Evolutionary conservation across 2,329 filamentous ascomycete genomes (phyloP), one percentile per base, ranked within the genome.

Genomic region (Alternaria sp.): DNA sequence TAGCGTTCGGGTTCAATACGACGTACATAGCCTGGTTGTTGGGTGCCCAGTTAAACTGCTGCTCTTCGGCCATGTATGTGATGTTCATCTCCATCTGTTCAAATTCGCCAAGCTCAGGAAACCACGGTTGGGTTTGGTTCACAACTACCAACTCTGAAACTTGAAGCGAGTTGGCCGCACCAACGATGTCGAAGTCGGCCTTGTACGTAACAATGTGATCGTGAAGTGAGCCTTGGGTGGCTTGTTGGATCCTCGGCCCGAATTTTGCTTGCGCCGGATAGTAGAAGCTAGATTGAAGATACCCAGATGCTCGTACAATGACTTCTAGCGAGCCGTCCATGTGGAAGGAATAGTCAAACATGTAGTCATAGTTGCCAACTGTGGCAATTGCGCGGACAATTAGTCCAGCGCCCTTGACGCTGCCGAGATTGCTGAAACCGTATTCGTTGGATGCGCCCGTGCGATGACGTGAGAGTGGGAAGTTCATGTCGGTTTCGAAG

Each of bases 1-100:
- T 77, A 5, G 75, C 71, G 49, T 85, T 83, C 33, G 78, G 81
- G 66, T 88, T 89, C 43, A 88, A 75, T n/a, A 88, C 79, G 0
- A 82, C 71, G 62, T 85, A 84, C 70, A 82, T 82, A 18, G 33
- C 56, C 28, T 43, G 33, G 33, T 88, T 88, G 55, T 77, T 68
- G 3, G 72, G 49, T 6, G 78, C 79, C 83, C 85, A 89, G 64
- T 84, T 82, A 49, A 87, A 79, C 21, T 83, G 80, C 28, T 83
- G 79, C 65, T 87, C 84, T 37, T 67, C 79, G 12, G 15, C 30
- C 79, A 73, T 49, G 79, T 73, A 41, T 21, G 64, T 69, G 4
- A 72, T 66, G 30, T 78, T 73, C 59, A 78, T 69, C 61, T 76
- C 66, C 56, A 79, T 71, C 63, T 76, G 70, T 44, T 72, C 70